phyloP scores from a whole-genome alignment of 2,329 filamentous ascomycete genomes.

The Xylariaceae sp. region DNA sequence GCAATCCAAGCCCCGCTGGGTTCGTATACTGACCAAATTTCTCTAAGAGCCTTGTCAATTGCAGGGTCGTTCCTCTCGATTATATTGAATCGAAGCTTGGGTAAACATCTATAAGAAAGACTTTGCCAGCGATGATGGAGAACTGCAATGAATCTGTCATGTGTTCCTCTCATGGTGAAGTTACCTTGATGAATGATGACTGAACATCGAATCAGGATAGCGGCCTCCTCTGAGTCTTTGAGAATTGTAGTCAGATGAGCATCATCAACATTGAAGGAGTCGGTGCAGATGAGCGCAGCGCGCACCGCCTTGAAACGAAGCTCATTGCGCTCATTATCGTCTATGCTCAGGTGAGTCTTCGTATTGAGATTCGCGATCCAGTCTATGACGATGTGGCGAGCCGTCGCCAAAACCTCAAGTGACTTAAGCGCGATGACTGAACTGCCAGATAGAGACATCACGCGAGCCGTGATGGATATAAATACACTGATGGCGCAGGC shows the following conservation, averaged over 20 bases:
- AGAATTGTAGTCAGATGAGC: neutral
- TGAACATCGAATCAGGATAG: neutral
- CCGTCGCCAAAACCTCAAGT: slow-evolving; percentile 26
- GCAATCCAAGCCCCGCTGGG: slow-evolving; percentile 6
- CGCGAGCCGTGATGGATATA: slow-evolving; percentile 34
- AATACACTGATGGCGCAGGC: slow-evolving; percentile 35
- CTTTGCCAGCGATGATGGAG: slow-evolving; percentile 22
- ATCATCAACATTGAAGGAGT: slow-evolving; percentile 6
- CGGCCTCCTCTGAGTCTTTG: neutral
- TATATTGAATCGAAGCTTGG: slow-evolving; percentile 12
- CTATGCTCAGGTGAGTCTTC: neutral
- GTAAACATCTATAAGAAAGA: slow-evolving; percentile 16
- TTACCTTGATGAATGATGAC: neutral
- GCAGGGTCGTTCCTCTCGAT: slow-evolving; percentile 6
- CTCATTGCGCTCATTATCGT: neutral
- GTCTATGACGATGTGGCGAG: slow-evolving; percentile 29
- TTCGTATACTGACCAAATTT: slow-evolving; percentile 24
- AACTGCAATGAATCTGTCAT: neutral
- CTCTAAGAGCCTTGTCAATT: slow-evolving; percentile 22
- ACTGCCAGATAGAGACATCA: slow-evolving; percentile 35
- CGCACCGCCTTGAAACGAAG: slow-evolving; percentile 1
- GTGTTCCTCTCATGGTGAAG: neutral
- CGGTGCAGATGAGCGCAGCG: slow-evolving; percentile 6
- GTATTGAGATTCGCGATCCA: slow-evolving; percentile 36
- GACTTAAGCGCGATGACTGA: slow-evolving; percentile 18